Conservation (phyloP, 2,329 filamentous ascomycete genomes). For the Chaetomiaceae sp. region DNA sequence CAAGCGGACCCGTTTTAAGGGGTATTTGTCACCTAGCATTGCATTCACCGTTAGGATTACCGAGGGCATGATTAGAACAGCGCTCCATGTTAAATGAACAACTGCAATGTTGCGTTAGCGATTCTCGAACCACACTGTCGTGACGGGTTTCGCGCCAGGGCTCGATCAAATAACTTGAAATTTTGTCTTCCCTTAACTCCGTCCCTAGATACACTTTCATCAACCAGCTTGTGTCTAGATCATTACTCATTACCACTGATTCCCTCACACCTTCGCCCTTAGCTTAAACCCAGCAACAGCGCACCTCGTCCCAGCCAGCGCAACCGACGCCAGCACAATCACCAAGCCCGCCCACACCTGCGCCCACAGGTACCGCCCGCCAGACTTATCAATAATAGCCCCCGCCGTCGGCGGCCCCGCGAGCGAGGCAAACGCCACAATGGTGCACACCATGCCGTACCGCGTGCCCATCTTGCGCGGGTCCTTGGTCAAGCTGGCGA, state of each 20-base stretch:
- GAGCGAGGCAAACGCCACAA: slow-evolving; percentile 40
- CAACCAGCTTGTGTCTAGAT: not conserved
- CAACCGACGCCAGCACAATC: slow-evolving; percentile 33
- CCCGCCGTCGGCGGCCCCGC: slow-evolving; percentile 43
- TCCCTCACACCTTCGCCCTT: slow-evolving; percentile 33
- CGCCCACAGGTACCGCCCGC: slow-evolving; percentile 39
- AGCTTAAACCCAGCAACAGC: slow-evolving; percentile 36
- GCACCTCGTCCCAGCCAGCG: slow-evolving; percentile 33
- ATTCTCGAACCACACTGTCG: no score
- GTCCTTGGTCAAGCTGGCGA: slow-evolving; percentile 41
- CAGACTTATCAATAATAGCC: slow-evolving; percentile 40
- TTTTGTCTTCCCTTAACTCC: not conserved
- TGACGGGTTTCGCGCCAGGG: no score
- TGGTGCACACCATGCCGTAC: slow-evolving; percentile 43
- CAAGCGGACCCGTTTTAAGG: slow-evolving; percentile 21
- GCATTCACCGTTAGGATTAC: no score
- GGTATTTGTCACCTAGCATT: not conserved
- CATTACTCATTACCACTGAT: not conserved
- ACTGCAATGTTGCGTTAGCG: no score
- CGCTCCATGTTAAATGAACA: no score
- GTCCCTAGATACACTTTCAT: not conserved
- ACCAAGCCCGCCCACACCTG: slow-evolving; percentile 45
- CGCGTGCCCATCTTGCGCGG: slow-evolving; percentile 42
- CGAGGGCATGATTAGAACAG: no score
- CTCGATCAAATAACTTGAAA: not conserved